phyloP scores from a whole-genome alignment of 805 yeast species.

The Myxozyma neglecta region DNA sequence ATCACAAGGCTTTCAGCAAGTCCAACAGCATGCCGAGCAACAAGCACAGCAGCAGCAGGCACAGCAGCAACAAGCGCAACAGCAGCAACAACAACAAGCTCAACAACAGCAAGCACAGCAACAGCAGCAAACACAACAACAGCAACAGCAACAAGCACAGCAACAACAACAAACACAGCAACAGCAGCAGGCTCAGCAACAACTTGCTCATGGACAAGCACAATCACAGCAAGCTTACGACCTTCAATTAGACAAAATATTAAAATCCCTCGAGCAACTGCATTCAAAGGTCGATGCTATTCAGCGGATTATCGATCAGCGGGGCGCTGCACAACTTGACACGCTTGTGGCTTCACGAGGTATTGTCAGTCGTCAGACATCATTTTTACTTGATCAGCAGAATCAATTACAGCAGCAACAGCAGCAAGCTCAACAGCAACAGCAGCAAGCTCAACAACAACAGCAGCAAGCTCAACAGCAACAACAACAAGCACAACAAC shows the following conservation, averaged over 20 bases:
- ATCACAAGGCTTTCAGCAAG: slow-evolving; percentile 9
- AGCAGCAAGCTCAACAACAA: neutral
- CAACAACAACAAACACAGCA: slow-evolving; percentile 12
- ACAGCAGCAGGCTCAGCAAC: slow-evolving; percentile 13
- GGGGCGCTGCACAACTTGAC: slow-evolving; percentile 11
- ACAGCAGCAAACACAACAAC: slow-evolving; percentile 20
- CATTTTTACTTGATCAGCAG: slow-evolving; percentile 8
- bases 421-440: slow-evolving; percentile 1
- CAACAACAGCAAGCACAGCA: slow-evolving; percentile 12
- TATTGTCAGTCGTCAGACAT: slow-evolving; percentile 6
- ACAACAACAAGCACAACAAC: slow-evolving; percentile 28
- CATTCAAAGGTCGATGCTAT: slow-evolving; percentile 37
- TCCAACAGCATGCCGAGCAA: slow-evolving; percentile 12
- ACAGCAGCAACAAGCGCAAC: slow-evolving; percentile 7
- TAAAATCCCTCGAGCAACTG: slow-evolving; percentile 34
- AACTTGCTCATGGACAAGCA: neutral
- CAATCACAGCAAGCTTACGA: slow-evolving; percentile 32
- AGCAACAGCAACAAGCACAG: slow-evolving; percentile 31
- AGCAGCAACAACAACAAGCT: slow-evolving; percentile 9
- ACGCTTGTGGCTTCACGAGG: slow-evolving; percentile 3
- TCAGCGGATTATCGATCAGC: slow-evolving; percentile 32
- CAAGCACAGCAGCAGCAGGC: slow-evolving; percentile 34
- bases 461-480: slow-evolving; percentile 24
- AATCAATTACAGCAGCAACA: slow-evolving; percentile 9
- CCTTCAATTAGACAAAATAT: slow-evolving; percentile 22